A percentile compares a stretch with the other conserved stretches of the same genome.
These are phyloP conservation scores for Ceratocystis eucalypticola DNA, from an alignment of 2,329 filamentous ascomycete species.

Conservation along the genomic window DNA sequence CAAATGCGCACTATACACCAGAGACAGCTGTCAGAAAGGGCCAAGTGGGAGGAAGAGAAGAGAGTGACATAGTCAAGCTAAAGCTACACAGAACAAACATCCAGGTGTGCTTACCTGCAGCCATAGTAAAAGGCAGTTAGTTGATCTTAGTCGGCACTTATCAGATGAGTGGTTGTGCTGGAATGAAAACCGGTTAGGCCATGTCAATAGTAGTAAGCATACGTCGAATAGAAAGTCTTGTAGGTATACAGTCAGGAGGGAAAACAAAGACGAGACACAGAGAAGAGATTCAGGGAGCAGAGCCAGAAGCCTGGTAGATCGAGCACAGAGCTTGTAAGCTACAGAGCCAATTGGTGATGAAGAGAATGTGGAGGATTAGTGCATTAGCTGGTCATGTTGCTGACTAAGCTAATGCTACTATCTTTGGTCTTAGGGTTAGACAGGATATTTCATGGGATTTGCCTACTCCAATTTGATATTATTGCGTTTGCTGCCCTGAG, in stretches of 20 bases:
- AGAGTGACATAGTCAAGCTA: neutral
- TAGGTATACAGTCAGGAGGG: too few species aligned
- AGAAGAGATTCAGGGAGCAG: neutral
- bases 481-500: neutral
- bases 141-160: neutral
- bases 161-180: neutral
- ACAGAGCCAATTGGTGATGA: neutral
- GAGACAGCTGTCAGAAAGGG: constrained; percentile 21
- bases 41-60: constrained; percentile 17
- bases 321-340: neutral
- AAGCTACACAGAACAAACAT: neutral
- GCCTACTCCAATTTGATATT: neutral
- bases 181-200: neutral
- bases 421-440: neutral
- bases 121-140: constrained; percentile 1
- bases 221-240: neutral
- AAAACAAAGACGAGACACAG: neutral
- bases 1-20: constrained; percentile 63
- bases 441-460: neutral
- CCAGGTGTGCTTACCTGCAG: neutral
- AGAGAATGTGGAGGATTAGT: neutral
- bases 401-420: neutral
- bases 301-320: neutral
- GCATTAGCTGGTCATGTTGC: neutral
- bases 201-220: neutral